Evolutionary conservation across 768 basidiomycete genomes (phyloP).

Genomic region (Leucosporidium scottii): DNA sequence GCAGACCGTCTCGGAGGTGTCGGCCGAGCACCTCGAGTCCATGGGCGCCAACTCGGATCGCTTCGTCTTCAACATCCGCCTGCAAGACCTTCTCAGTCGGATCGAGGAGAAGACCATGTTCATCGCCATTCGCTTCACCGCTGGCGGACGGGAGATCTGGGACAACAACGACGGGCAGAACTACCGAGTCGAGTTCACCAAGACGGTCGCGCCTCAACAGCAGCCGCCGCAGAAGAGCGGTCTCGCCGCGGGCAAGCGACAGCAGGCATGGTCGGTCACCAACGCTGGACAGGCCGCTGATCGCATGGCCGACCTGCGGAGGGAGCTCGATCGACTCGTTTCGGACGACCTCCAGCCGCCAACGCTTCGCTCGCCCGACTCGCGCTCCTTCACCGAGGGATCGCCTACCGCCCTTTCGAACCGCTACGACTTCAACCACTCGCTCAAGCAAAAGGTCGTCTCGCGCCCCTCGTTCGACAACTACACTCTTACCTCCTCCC

Average conservation of each 20-base stretch:
- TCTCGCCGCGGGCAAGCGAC: conserved; percentile 1
- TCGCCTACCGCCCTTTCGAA: conserved; percentile 36
- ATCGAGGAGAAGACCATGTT: conserved; percentile 73
- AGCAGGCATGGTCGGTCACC: conserved; percentile 42
- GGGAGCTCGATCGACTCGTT: conserved; percentile 60
- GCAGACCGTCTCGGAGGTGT: conserved; percentile 93
- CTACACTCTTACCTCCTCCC: neutral
- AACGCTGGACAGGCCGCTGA: conserved; percentile 45
- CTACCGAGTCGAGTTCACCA: conserved; percentile 46
- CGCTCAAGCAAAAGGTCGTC: conserved; percentile 36
- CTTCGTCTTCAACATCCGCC: conserved; percentile 65
- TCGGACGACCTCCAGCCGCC: conserved; percentile 37
- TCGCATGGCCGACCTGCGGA: conserved; percentile 57
- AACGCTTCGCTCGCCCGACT: conserved; percentile 6
- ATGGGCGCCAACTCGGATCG: conserved; percentile 53
- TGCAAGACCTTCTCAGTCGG: conserved; percentile 70
- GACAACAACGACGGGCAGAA: conserved; percentile 79
- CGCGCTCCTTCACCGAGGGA: conserved; percentile 34
- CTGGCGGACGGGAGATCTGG: conserved; percentile 75
- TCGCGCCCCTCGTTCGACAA: neutral
- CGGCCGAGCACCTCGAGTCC: conserved; percentile 59
- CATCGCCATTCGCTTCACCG: conserved; percentile 60
- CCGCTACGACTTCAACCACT: conserved; percentile 44
- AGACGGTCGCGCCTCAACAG: neutral
- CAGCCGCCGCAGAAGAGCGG: conserved; percentile 1